Evolutionary conservation across 2,329 filamentous ascomycete species (phyloP), one percentile per base, ranked within the genome.

Genomic region (Diaporthe australafricana): DNA sequence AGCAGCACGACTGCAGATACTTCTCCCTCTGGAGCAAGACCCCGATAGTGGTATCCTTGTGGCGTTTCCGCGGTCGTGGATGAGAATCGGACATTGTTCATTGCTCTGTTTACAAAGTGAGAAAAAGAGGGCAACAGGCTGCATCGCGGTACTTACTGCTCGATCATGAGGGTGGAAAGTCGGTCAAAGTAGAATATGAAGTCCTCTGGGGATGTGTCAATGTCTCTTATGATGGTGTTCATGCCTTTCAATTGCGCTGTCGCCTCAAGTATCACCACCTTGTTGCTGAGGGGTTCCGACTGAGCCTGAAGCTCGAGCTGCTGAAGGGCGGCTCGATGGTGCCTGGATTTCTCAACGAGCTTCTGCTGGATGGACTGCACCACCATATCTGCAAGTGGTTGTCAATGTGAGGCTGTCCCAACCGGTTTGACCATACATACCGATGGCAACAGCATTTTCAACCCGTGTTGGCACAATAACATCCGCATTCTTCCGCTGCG

Each of bases 181-280:
- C 96, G 90, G 82, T 99, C 95, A 81, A 98, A 98, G 83, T 98
- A 98, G 83, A 98, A 98, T 74, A 98, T 94, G 80, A 98, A 98
- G 77, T 98, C 95, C 79, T 98, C 96, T 52, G 94, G 89, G 8
- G 88, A 86, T 0, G 94, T 96, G 60, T 91, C 88, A 22, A 93
- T 92, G 77, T 96, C 89, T 78, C 97, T 92, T 50, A 99, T 89
- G 70, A 98, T 93, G 0, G 95, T 98, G 80, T 94, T 95, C 89
- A 99, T 98, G 57, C 91, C 95, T 70, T 87, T 88, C 69, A 98
- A 87, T 81, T 99, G 96, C 11, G 91, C 89, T 1, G 93, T 97
- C 74, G 93, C 88, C 53, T 92, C 87, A 70, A 98, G 84, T 20
- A 97, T 82, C 6, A 93, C 85, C 45, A 97, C 93, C 75, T 93